Evolutionary conservation across 257 asterid genomes (phyloP), one percentile per base, ranked within the genome.

Genomic region (Nicotiana undulata): DNA sequence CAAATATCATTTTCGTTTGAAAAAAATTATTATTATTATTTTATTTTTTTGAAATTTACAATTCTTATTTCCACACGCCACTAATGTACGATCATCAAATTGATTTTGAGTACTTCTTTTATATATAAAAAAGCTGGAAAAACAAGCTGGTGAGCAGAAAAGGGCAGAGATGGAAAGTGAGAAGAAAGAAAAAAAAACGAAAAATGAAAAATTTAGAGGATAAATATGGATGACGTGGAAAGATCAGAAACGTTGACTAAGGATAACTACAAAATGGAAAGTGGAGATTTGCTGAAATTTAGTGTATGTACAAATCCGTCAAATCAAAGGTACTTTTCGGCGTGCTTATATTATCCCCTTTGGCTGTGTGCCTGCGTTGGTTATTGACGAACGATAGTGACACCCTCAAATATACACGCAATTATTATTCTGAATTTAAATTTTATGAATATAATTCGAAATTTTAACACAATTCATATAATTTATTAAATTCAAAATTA

Each of bases 191-290:
- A 61, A 64, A 13, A 53, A 76, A 56, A 80, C 46, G 55, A 24
- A 79, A 51, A 66, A 82, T 40, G 18, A 29, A 75, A 17, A 18
- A 53, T 59, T 65, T 40, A 49, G 26, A 76, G 85, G 90, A 90
- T 88, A 87, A 79, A 79, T 80, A 51, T 84, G 80, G 85, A 82
- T 79, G 86, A 88, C 85, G 88, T 91, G 93, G 89, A 49, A 29
- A 22, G 76, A 87, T 86, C 89, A 63, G 75, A 66, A 63, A 1
- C 85, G 91, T 90, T 55, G 20, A 61, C 76, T 79, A 6, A 83
- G 90, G 98, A 93, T 93, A 91, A 91, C 87, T 29, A 63, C 87
- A 58, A 83, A 40, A 58, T 77, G 59, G 37, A 16, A 34, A 17
- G 67, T 0, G 40, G 13, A 40, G 64, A 68, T 51, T 63, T 2